These are phyloP conservation scores for Acanthamoeba divionensis DNA, from an alignment of 208 protist species.

Conservation along the genomic window DNA sequence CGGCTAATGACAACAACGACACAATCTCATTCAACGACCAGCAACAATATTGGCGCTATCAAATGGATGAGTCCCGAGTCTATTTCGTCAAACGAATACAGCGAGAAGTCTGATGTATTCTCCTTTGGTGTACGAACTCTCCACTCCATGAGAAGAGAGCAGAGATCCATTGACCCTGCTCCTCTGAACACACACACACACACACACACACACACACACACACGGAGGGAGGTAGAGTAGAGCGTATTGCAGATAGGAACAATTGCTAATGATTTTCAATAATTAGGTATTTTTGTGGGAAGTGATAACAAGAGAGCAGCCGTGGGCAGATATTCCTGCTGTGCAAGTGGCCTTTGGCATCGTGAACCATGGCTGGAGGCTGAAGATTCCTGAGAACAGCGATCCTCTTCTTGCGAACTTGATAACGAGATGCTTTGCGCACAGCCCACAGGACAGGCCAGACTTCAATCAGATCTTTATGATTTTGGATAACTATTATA, in stretches of 20 bases:
- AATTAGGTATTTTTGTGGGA: background rate
- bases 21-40: background rate
- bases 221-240: background rate
- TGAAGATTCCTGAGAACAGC: background rate
- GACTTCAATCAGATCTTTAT: background rate
- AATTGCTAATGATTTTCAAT: background rate
- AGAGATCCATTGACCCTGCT: too few species aligned
- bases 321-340: background rate
- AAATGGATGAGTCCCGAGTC: slow-evolving; percentile 48
- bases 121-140: slow-evolving; percentile 39
- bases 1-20: background rate
- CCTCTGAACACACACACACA: too few species aligned
- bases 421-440: background rate
- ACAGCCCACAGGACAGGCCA: background rate
- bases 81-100: slow-evolving; percentile 11
- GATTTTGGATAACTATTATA: background rate
- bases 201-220: background rate
- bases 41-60: slow-evolving; percentile 29
- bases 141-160: too few species aligned
- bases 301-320: background rate
- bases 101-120: slow-evolving; percentile 12
- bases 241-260: background rate
- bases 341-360: background rate
- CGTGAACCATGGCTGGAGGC: background rate
- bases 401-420: background rate